These are phyloP conservation scores for Corynespora cassiicola DNA, from an alignment of 2,329 filamentous ascomycete genomes.

Conservation along the genomic window DNA sequence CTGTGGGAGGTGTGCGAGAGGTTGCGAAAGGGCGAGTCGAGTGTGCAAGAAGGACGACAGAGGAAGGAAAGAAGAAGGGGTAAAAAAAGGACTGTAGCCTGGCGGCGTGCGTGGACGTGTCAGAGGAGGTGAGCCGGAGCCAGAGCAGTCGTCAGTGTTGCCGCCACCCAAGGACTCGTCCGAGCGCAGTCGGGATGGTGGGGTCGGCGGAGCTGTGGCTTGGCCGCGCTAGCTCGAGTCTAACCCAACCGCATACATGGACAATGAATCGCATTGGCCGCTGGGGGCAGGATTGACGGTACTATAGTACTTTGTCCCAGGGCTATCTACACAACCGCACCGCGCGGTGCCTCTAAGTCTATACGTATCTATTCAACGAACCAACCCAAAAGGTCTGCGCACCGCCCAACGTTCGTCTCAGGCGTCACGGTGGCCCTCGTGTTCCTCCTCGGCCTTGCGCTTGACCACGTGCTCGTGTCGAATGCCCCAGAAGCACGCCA, in stretches of 20 bases:
- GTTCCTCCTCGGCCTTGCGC: conserved; percentile 38
- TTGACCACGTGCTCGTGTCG: conserved; percentile 58
- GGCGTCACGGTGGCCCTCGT: conserved; percentile 37
- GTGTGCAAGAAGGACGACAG: neutral
- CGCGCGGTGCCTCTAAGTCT: too few relatives aligned
- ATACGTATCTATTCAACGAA: too few relatives aligned
- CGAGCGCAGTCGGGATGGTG: conserved; percentile 11
- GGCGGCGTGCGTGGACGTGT: conserved; percentile 4
- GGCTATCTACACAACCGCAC: too few relatives aligned
- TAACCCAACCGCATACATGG: too few relatives aligned
- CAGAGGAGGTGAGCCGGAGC: conserved; percentile 1
- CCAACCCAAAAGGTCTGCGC: too few relatives aligned
- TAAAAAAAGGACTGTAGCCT: conserved; percentile 9
- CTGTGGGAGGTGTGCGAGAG: too few relatives aligned
- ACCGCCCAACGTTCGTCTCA: conserved; percentile 12
- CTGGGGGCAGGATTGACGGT: too few relatives aligned
- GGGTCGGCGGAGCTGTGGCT: too few relatives aligned
- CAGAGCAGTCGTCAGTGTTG: conserved; percentile 12
- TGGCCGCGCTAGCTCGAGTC: too few relatives aligned
- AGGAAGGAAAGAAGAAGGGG: conserved; percentile 1
- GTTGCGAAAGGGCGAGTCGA: too few relatives aligned
- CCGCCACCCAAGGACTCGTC: conserved; percentile 10
- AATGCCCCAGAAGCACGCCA: conserved; percentile 75
- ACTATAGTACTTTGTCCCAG: too few relatives aligned
- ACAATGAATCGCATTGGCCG: too few relatives aligned